Evolutionary conservation across 805 yeast species (phyloP).

Genomic region (Candida coquimbonensis): DNA sequence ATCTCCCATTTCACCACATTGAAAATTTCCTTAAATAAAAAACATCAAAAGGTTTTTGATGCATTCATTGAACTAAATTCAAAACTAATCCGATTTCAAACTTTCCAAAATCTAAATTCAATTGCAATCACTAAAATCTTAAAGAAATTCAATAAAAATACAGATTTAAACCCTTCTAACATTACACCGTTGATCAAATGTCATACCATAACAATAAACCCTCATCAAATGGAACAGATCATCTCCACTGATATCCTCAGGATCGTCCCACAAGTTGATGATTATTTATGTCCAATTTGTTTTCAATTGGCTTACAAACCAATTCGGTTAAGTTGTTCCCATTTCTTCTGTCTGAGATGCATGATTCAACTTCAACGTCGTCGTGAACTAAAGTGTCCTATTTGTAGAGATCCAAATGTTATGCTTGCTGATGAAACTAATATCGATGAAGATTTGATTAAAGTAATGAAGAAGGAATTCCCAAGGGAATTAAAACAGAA

Average conservation of each 20-base stretch:
- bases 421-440: conserved; percentile 51
- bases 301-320: conserved; percentile 67
- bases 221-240: conserved; percentile 25
- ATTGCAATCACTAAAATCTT: conserved; percentile 62
- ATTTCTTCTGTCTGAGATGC: conserved; percentile 68
- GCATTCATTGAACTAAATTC: conserved; percentile 47
- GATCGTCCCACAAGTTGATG: conserved; percentile 67
- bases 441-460: conserved; percentile 47
- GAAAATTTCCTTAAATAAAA: conserved; percentile 31
- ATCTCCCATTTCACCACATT: conserved; percentile 33
- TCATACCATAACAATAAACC: conserved; percentile 1
- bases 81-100: conserved; percentile 47
- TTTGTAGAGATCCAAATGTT: conserved; percentile 51
- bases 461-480: conserved; percentile 50
- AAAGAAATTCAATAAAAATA: conserved; percentile 71
- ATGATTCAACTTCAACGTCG: conserved; percentile 59
- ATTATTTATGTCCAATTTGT: conserved; percentile 70
- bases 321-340: conserved; percentile 54
- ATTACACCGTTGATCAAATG: conserved; percentile 5
- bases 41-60: conserved; percentile 38
- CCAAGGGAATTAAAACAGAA: conserved; percentile 64
- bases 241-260: conserved; percentile 48
- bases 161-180: conserved; percentile 41
- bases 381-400: conserved; percentile 55
- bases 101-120: conserved; percentile 55